phyloP scores from a whole-genome alignment of 352 stramenopile genomes.

The Phytophthora constricta region DNA sequence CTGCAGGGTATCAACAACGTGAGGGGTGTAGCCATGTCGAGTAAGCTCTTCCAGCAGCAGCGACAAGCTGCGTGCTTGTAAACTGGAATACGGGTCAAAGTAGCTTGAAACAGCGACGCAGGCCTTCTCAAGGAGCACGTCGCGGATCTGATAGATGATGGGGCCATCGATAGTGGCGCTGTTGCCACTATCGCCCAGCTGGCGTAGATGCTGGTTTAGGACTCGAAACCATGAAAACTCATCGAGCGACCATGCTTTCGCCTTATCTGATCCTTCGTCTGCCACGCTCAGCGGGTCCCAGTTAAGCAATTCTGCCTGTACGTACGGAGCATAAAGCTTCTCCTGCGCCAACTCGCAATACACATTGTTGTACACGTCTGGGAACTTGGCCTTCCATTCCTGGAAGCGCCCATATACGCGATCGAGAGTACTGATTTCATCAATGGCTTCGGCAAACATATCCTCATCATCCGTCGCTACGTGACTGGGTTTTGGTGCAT shows the following conservation, averaged over 20 bases:
- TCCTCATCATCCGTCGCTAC: conserved; percentile 16
- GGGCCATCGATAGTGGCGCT: conserved; percentile 31
- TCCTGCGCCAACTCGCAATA: conserved; percentile 67
- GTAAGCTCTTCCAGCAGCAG: conserved; percentile 61
- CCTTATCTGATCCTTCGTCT: conserved; percentile 9
- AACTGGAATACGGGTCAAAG: conserved; percentile 67
- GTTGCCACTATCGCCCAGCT: not conserved
- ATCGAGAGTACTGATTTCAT: conserved; percentile 71
- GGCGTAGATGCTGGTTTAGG: conserved; percentile 42
- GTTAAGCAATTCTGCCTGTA: conserved; percentile 64
- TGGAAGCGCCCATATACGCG: conserved; percentile 70
- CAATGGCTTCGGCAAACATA: conserved; percentile 71
- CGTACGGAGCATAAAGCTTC: conserved; percentile 70
- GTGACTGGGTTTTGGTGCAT: conserved; percentile 21
- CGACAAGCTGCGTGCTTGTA: conserved; percentile 60
- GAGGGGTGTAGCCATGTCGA: conserved; percentile 29
- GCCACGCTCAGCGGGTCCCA: conserved; percentile 69
- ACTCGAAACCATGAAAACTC: conserved; percentile 65
- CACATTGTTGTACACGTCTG: conserved; percentile 66
- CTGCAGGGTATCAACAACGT: conserved; percentile 39
- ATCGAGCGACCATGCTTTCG: conserved; percentile 35
- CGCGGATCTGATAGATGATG: conserved; percentile 50
- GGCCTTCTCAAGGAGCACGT: conserved; percentile 60
- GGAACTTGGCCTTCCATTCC: conserved; percentile 77
- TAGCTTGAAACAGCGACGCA: conserved; percentile 41